phyloP scores from a whole-genome alignment of 352 stramenopile genomes.

The Plasmopara halstedii region DNA sequence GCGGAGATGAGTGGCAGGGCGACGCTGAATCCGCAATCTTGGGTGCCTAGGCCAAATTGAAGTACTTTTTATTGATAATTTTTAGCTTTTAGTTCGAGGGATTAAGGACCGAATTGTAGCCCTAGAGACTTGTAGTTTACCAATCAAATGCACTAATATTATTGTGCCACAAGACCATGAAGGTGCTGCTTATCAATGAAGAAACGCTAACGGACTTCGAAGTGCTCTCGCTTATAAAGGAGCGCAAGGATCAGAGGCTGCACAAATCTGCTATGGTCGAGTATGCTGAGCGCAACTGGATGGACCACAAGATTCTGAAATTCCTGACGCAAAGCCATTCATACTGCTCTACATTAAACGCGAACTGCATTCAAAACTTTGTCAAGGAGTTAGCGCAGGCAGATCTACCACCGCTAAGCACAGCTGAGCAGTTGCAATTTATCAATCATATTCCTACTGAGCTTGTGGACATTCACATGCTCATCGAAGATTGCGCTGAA shows the following conservation, averaged over 20 bases:
- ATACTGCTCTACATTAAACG: constrained; percentile 40
- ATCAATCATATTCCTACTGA: constrained; percentile 79
- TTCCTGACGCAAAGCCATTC: constrained; percentile 71
- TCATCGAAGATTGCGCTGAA: constrained; percentile 76
- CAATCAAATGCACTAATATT: constrained; percentile 12
- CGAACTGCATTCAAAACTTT: constrained; percentile 51
- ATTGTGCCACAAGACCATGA: constrained; percentile 40
- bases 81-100: constrained; percentile 21
- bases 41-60: constrained; percentile 4
- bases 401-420: constrained; percentile 38
- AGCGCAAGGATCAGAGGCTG: constrained; percentile 66
- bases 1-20: constrained; percentile 9
- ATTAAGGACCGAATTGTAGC: constrained; percentile 5
- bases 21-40: constrained; percentile 4
- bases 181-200: constrained; percentile 79
- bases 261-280: constrained; percentile 69
- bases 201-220: constrained; percentile 73
- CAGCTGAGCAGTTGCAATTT: constrained; percentile 77
- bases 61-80: constrained; percentile 29
- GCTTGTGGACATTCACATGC: constrained; percentile 79
- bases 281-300: constrained; percentile 84
- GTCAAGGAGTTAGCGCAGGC: constrained; percentile 40
- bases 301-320: constrained; percentile 87
- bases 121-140: constrained; percentile 29
- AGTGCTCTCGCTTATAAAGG: constrained; percentile 74